Percentiles rank a stretch among this genome's conserved stretches.
These are phyloP conservation scores for Naganishia cerealis DNA, from an alignment of 1,284 basidiomycete species.

Conservation along the genomic window DNA sequence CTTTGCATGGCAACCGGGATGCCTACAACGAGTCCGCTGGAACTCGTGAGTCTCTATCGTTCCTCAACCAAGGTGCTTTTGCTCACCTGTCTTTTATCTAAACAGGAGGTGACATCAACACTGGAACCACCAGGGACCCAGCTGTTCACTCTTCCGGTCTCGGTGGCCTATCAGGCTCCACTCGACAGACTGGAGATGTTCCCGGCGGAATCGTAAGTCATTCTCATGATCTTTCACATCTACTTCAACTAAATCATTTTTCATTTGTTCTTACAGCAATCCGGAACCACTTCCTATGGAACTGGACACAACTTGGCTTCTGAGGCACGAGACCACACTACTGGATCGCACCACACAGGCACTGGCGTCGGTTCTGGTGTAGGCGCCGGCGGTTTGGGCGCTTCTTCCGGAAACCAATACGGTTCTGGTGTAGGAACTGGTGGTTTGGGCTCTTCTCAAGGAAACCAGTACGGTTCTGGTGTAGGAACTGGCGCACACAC, in stretches of 20 bases:
- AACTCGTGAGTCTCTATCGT: neutral
- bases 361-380: conserved; percentile 6
- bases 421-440: no score
- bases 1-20: conserved; percentile 23
- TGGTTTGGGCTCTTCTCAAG: conserved; percentile 4
- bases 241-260: neutral
- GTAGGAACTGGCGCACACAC: no score
- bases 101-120: conserved; percentile 23
- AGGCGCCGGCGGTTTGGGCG: conserved; percentile 8
- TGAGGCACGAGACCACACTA: conserved; percentile 20
- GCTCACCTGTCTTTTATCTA: neutral
- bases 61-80: no score
- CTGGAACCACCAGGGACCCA: conserved; percentile 21
- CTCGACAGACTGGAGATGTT: conserved; percentile 25
- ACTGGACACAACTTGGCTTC: conserved; percentile 27
- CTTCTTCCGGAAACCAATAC: conserved; percentile 12
- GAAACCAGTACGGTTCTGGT: conserved; percentile 27
- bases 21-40: conserved; percentile 8
- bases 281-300: conserved; percentile 23
- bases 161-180: conserved; percentile 4
- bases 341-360: conserved; percentile 10
- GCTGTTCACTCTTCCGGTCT: conserved; percentile 1
- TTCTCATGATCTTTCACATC: neutral
- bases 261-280: conserved; percentile 14
- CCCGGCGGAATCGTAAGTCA: conserved; percentile 26